phyloP scores from a whole-genome alignment of 345 rosid genomes.

The Cardamine occulta region DNA sequence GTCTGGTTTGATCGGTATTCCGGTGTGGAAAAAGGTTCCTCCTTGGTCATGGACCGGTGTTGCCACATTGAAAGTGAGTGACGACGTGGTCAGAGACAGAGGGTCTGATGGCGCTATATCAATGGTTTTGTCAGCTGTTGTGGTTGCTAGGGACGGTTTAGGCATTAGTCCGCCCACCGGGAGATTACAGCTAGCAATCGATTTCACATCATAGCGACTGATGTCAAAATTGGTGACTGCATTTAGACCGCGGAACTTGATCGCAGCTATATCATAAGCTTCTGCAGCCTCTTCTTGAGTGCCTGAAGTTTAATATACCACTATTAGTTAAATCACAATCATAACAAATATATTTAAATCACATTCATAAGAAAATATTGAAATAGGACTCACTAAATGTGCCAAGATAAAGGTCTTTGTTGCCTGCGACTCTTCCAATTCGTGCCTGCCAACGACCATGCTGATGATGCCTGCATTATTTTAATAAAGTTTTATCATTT shows the following conservation, averaged over 20 bases:
- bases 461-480: conserved; percentile 79
- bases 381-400: conserved; percentile 71
- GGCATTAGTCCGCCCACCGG: conserved; percentile 75
- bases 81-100: conserved; percentile 51
- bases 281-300: conserved; percentile 99
- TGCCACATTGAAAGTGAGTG: conserved; percentile 53
- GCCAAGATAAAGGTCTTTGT: conserved; percentile 97
- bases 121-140: conserved; percentile 8
- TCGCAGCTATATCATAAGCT: conserved; percentile 97
- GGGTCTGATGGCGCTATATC: conserved; percentile 48
- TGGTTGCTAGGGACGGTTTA: not conserved
- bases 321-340: not conserved
- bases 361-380: not conserved
- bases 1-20: conserved; percentile 69
- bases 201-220: conserved; percentile 90
- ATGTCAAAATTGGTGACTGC: conserved; percentile 95
- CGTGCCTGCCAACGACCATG: conserved; percentile 99
- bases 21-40: conserved; percentile 48
- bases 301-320: conserved; percentile 45
- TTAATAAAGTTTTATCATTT: not conserved
- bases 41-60: conserved; percentile 47
- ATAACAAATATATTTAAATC: too few species aligned
- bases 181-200: conserved; percentile 78
- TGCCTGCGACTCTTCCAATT: conserved; percentile 96
- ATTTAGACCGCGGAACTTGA: conserved; percentile 85